These are phyloP conservation scores for Geoglossum cookeanum DNA, from an alignment of 2,329 filamentous ascomycete genomes.

Conservation along the genomic window DNA sequence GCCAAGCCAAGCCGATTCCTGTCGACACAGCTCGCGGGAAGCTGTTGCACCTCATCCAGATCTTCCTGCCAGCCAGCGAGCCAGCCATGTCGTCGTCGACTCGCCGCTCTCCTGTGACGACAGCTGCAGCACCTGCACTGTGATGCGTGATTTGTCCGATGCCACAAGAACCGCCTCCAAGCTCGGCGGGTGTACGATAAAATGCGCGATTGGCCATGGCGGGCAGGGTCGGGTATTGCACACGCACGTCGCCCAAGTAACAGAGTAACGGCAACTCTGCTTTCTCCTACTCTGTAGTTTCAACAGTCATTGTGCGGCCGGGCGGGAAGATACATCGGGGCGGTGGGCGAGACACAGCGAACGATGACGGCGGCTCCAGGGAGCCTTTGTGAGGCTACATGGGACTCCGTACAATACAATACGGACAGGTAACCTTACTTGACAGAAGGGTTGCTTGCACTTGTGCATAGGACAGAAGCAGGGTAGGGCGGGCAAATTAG, in stretches of 20 bases:
- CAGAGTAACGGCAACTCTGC: not conserved
- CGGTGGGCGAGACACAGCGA: not conserved
- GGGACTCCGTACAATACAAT: not conserved
- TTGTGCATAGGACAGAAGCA: no score
- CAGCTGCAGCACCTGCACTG: not conserved
- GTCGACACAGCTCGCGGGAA: no score
- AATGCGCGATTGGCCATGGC: not conserved
- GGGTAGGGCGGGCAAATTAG: no score
- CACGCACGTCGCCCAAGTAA: not conserved
- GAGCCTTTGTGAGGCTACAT: not conserved
- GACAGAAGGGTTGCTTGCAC: no score
- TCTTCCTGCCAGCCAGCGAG: no score
- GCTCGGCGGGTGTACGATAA: not conserved
- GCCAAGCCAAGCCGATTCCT: no score
- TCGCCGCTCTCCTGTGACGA: no score
- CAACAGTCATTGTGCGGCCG: no score
- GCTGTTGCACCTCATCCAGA: no score
- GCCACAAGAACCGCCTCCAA: not conserved
- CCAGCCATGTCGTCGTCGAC: no score
- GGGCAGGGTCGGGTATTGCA: not conserved
- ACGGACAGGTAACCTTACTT: no score
- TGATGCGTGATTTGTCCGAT: not conserved
- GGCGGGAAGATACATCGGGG: no score
- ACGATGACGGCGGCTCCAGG: not conserved
- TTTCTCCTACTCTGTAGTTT: not conserved